Evolutionary conservation across 352 stramenopile genomes (phyloP).

Genomic region (Elongisporangium senticosum): DNA sequence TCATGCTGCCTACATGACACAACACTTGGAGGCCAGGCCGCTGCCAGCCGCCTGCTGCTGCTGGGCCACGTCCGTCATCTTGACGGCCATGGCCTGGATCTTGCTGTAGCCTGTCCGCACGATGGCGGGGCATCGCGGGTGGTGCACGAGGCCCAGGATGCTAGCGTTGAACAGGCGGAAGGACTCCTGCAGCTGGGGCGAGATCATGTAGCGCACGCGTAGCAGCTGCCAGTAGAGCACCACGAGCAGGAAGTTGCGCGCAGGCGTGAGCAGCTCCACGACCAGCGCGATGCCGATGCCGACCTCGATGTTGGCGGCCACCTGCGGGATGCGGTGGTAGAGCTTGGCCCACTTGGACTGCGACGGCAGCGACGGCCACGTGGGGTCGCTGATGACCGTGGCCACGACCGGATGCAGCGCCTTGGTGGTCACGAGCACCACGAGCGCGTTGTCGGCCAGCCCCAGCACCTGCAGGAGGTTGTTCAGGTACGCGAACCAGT

Average conservation of each 20-base stretch:
- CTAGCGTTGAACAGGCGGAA: constrained; percentile 68
- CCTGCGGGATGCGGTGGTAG: constrained; percentile 74
- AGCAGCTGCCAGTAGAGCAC: constrained; percentile 89
- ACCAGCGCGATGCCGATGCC: constrained; percentile 75
- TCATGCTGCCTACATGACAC: constrained; percentile 51
- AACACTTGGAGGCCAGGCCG: constrained; percentile 46
- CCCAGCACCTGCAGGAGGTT: constrained; percentile 58
- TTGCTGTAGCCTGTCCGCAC: constrained; percentile 57
- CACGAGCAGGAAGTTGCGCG: constrained; percentile 82
- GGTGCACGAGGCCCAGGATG: constrained; percentile 51
- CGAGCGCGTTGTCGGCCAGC: constrained; percentile 26
- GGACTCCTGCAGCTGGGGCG: constrained; percentile 73
- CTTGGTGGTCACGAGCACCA: constrained; percentile 39
- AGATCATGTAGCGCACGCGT: constrained; percentile 90
- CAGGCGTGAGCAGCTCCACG: constrained; percentile 78
- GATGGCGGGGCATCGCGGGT: constrained; percentile 62
- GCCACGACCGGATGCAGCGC: constrained; percentile 52
- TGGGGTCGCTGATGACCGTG: constrained; percentile 51
- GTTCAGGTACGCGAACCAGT: constrained; percentile 57
- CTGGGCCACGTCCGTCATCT: constrained; percentile 57
- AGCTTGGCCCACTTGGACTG: constrained; percentile 75
- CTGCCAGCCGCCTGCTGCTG: constrained; percentile 28
- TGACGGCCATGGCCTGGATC: constrained; percentile 57
- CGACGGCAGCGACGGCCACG: constrained; percentile 44
- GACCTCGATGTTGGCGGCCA: constrained; percentile 77